Evolutionary conservation across 2,329 filamentous ascomycete genomes (phyloP).

Genomic region (Ilyonectria sp.): DNA sequence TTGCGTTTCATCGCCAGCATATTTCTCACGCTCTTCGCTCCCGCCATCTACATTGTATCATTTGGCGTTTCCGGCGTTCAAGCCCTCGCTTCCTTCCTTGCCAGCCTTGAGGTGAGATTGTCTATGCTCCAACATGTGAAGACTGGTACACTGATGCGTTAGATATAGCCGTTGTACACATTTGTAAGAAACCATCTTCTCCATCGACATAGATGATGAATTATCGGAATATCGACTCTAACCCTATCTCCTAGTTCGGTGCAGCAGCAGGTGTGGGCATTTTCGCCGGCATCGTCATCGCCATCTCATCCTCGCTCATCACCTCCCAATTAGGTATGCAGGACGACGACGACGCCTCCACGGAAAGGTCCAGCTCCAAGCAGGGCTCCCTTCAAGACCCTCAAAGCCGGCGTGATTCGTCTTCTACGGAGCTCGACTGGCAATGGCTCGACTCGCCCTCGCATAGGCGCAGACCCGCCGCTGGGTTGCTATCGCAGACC

Average conservation of each 20-base stretch:
- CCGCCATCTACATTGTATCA: slow-evolving; percentile 53
- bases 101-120: slow-evolving; percentile 55
- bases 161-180: slow-evolving; percentile 57
- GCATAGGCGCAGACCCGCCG: slow-evolving; percentile 58
- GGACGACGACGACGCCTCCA: slow-evolving; percentile 40
- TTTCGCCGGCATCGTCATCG: slow-evolving; percentile 71
- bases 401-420: slow-evolving; percentile 42
- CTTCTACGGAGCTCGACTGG: slow-evolving; percentile 57
- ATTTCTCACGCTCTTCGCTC: slow-evolving; percentile 54
- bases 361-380: slow-evolving; percentile 30
- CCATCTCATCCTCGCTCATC: slow-evolving; percentile 69
- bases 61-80: slow-evolving; percentile 45
- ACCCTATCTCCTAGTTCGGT: slow-evolving; percentile 62
- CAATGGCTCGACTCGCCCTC: slow-evolving; percentile 55
- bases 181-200: slow-evolving; percentile 54
- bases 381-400: slow-evolving; percentile 32
- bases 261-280: slow-evolving; percentile 79
- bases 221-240: slow-evolving; percentile 15
- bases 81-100: slow-evolving; percentile 48
- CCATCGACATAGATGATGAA: slow-evolving; percentile 38
- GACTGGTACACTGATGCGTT: slow-evolving; percentile 19
- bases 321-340: slow-evolving; percentile 65
- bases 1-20: slow-evolving; percentile 47
- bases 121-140: not conserved
- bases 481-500: slow-evolving; percentile 73